A percentile compares a stretch with the other conserved stretches of the same genome.
Conservation (phyloP, 371 early-diverging fungal species). For the Mortierella sp. region DNA sequence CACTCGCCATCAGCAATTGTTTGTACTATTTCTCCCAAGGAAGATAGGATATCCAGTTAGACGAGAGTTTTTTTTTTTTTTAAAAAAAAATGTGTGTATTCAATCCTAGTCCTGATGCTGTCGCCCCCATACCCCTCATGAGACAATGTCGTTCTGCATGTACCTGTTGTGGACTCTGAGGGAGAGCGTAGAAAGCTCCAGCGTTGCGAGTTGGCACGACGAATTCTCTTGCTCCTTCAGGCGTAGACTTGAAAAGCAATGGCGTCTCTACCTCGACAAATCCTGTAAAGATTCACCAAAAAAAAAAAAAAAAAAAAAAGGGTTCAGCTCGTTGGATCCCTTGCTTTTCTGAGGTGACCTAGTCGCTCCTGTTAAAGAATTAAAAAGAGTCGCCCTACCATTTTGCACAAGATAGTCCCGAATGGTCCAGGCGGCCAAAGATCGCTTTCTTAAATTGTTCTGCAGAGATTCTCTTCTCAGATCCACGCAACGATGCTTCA, state of each 20-base stretch:
- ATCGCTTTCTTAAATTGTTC: constrained; percentile 76
- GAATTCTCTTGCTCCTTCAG: constrained; percentile 94
- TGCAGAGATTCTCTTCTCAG: constrained; percentile 83
- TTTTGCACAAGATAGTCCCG: constrained; percentile 60
- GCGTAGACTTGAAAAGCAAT: constrained; percentile 91
- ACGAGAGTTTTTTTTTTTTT: background rate
- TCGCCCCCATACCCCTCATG: background rate
- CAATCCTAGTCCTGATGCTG: too few species aligned
- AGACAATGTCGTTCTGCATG: background rate
- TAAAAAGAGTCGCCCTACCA: too few species aligned
- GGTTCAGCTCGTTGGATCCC: too few species aligned
- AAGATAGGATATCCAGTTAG: background rate
- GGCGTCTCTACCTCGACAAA: constrained; percentile 96
- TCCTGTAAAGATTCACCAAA: constrained; percentile 47
- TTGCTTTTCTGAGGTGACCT: too few species aligned
- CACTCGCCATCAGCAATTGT: constrained; percentile 92
- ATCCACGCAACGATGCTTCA: constrained; percentile 85
- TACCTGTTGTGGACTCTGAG: constrained; percentile 94
- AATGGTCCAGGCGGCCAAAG: constrained; percentile 70
- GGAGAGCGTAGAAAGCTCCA: constrained; percentile 86
- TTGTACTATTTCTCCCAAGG: constrained; percentile 74
- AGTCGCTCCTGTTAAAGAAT: too few species aligned
- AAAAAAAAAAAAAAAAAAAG: background rate
- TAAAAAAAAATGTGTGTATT: too few species aligned
- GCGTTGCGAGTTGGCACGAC: constrained; percentile 87